Conservation (phyloP, 1,139 yeast species). For the Scheffersomyces quercinus region DNA sequence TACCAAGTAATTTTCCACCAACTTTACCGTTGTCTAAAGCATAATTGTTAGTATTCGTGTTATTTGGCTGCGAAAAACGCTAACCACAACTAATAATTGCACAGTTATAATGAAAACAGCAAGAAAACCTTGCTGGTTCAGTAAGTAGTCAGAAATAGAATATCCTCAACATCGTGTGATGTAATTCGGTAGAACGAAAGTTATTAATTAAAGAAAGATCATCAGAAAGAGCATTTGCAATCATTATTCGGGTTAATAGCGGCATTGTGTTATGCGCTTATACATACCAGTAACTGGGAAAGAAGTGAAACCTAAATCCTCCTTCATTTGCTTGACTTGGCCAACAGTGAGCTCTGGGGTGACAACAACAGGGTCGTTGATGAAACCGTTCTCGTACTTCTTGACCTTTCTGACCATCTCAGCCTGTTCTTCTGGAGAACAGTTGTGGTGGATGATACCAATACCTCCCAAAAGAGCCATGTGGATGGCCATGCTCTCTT, state of each 20-base stretch:
- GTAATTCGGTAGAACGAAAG: conserved; percentile 99
- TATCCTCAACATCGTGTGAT: conserved; percentile 98
- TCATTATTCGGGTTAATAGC: neutral
- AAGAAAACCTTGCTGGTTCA: neutral
- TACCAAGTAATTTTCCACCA: conserved; percentile 91
- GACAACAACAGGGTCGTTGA: conserved; percentile 89
- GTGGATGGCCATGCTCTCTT: conserved; percentile 94
- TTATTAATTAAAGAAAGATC: conserved; percentile 62
- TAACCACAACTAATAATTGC: neutral
- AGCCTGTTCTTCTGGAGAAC: conserved; percentile 96
- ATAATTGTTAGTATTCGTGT: neutral
- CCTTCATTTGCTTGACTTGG: conserved; percentile 73
- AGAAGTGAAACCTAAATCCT: conserved; percentile 85
- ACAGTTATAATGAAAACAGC: too few species aligned
- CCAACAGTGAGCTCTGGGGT: conserved; percentile 76
- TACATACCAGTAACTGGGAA: conserved; percentile 99
- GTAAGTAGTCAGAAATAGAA: conserved; percentile 42
- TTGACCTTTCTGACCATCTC: conserved; percentile 97
- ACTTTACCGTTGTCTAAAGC: conserved; percentile 73
- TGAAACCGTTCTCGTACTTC: conserved; percentile 96
- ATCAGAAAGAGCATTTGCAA: conserved; percentile 45
- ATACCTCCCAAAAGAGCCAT: conserved; percentile 99
- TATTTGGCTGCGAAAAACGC: neutral
- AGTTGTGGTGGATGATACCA: conserved; percentile 98
- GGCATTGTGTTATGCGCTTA: conserved; percentile 1